These are phyloP conservation scores for Entomortierella beljakovae DNA, from an alignment of 192 early-diverging fungal species.

Conservation along the genomic window DNA sequence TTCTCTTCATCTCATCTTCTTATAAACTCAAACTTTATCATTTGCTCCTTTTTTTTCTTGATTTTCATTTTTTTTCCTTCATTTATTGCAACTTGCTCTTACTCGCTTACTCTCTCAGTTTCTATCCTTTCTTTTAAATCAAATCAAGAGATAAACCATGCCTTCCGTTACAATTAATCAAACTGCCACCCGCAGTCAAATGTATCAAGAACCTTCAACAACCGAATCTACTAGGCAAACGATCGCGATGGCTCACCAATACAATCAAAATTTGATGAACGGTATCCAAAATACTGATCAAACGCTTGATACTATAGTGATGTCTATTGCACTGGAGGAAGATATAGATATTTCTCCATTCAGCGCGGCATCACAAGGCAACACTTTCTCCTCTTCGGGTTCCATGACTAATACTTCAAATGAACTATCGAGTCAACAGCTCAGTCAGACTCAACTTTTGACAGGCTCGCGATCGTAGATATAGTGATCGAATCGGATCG, in stretches of 20 bases:
- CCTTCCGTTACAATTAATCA: conserved; percentile 35
- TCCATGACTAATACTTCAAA: not conserved
- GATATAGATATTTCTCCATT: conserved; percentile 21
- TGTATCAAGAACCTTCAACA: conserved; percentile 7
- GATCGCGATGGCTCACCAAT: conserved; percentile 11
- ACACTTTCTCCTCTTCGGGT: too few species aligned
- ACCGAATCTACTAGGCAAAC: conserved; percentile 1
- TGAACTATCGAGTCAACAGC: not conserved
- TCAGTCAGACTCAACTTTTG: conserved; percentile 30
- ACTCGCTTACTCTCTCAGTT: not conserved
- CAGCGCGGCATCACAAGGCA: conserved; percentile 21
- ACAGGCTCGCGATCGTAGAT: conserved; percentile 50
- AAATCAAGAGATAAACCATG: conserved; percentile 11
- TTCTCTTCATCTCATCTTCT: not conserved
- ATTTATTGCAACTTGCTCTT: not conserved
- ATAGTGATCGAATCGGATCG: too few species aligned
- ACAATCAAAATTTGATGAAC: conserved; percentile 12
- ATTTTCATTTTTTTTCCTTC: not conserved
- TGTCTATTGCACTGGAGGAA: conserved; percentile 27
- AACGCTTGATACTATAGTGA: conserved; percentile 24
- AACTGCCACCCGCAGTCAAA: not conserved
- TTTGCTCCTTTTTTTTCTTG: not conserved
- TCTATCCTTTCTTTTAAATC: not conserved
- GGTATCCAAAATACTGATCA: conserved; percentile 2
- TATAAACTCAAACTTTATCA: too few species aligned